phyloP scores from a whole-genome alignment of 164 flowering plant species.

The Berberis vulgaris region DNA sequence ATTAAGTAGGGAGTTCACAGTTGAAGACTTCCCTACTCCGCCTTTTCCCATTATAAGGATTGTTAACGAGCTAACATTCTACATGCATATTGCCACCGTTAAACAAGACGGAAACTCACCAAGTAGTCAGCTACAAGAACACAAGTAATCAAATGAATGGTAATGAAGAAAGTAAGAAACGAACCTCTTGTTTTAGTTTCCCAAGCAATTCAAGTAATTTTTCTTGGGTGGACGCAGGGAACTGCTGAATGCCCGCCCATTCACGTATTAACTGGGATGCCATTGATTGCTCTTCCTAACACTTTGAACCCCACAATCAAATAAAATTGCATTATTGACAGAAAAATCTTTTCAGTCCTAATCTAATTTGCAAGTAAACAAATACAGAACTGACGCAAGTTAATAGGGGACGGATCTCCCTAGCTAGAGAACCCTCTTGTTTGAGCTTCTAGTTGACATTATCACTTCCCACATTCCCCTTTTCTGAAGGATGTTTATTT shows the following conservation, averaged over 20 bases:
- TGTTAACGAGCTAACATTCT: constrained; percentile 79
- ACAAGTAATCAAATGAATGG: not conserved
- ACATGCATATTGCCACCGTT: constrained; percentile 3
- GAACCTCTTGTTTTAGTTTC: constrained; percentile 78
- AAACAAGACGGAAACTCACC: not conserved
- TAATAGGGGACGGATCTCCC: too few relatives aligned
- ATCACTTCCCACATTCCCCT: too few relatives aligned
- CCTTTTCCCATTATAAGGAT: constrained; percentile 97
- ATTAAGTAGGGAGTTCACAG: constrained; percentile 90
- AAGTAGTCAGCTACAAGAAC: not conserved
- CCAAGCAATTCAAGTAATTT: constrained; percentile 66
- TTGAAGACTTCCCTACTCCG: constrained; percentile 96
- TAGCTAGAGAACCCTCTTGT: too few relatives aligned
- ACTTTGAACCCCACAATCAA: too few relatives aligned
- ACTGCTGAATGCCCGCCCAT: constrained; percentile 84
- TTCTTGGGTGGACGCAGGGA: constrained; percentile 70
- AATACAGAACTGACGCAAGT: too few relatives aligned
- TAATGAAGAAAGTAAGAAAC: not conserved
- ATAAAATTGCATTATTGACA: too few relatives aligned
- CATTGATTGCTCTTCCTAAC: constrained; percentile 22
- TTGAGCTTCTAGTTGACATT: too few relatives aligned
- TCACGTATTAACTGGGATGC: constrained; percentile 52
- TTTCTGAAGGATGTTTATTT: too few relatives aligned
- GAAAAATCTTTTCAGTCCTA: too few relatives aligned
- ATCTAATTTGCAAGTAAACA: too few relatives aligned